phyloP scores from a whole-genome alignment of 352 stramenopile species.

The Phytophthora cryptogea region DNA sequence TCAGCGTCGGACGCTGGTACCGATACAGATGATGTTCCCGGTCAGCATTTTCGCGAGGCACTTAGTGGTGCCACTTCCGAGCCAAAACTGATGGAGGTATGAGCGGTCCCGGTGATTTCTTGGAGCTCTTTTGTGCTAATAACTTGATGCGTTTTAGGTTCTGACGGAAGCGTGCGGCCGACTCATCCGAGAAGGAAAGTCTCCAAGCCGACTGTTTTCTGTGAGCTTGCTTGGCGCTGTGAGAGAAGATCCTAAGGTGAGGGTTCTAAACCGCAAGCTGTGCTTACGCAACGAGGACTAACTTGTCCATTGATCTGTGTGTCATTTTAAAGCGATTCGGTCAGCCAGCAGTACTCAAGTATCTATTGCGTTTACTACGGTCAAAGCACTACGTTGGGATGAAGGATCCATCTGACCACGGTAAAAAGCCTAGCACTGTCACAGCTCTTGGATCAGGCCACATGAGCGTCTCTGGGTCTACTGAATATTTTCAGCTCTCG shows the following conservation, averaged over 20 bases:
- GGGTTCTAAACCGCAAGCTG: background rate
- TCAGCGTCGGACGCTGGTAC: conserved; percentile 30
- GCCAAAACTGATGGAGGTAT: conserved; percentile 58
- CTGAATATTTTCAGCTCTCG: conserved; percentile 54
- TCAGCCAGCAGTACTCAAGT: conserved; percentile 69
- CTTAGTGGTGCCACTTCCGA: conserved; percentile 46
- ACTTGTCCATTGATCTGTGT: background rate
- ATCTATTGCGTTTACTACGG: conserved; percentile 74
- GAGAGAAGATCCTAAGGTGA: conserved; percentile 55
- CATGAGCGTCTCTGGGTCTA: conserved; percentile 9
- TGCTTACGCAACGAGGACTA: background rate
- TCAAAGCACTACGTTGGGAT: conserved; percentile 77
- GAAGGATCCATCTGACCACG: conserved; percentile 41
- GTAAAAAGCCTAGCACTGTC: conserved; percentile 32
- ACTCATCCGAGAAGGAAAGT: conserved; percentile 60
- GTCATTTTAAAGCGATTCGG: conserved; percentile 46
- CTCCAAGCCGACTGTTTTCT: conserved; percentile 62
- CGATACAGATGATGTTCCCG: conserved; percentile 45
- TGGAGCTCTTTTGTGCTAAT: background rate
- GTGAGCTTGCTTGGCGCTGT: conserved; percentile 63
- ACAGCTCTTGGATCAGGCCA: conserved; percentile 26
- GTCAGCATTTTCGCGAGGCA: conserved; percentile 53
- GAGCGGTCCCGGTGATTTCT: background rate
- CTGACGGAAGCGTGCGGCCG: conserved; percentile 53
- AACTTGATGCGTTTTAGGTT: conserved; percentile 29